Conservation (phyloP, 202 grass and related monocot genomes). For the Carex sylvatica region DNA sequence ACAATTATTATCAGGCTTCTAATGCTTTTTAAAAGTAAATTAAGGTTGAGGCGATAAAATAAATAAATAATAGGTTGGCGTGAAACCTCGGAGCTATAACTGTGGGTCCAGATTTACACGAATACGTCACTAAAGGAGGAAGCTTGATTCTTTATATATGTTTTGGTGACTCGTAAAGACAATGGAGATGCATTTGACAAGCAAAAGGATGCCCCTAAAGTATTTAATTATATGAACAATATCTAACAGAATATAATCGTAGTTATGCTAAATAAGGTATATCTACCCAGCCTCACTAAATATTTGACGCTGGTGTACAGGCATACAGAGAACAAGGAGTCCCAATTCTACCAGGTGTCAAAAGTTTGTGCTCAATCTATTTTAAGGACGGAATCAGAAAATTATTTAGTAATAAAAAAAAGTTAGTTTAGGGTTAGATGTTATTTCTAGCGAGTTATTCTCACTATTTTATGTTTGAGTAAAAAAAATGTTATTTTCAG, state of each 20-base stretch:
- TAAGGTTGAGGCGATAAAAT: not conserved
- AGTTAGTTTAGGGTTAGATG: too few relatives aligned
- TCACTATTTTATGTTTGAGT: too few relatives aligned
- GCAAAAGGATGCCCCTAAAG: not conserved
- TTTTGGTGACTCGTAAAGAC: slow-evolving; percentile 2
- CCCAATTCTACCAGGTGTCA: too few relatives aligned
- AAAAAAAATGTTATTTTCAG: too few relatives aligned
- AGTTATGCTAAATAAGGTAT: not conserved
- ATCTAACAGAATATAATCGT: not conserved
- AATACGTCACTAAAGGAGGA: slow-evolving; percentile 1
- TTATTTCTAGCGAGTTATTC: too few relatives aligned
- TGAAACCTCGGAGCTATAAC: not conserved
- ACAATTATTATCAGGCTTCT: too few relatives aligned
- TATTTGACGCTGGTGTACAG: not conserved
- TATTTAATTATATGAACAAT: not conserved
- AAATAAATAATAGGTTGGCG: not conserved
- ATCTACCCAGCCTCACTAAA: not conserved
- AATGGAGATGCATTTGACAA: slow-evolving; percentile 2
- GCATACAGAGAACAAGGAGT: too few relatives aligned
- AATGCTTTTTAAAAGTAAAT: not conserved
- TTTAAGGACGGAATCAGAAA: too few relatives aligned
- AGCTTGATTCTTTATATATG: not conserved
- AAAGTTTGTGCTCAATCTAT: not conserved
- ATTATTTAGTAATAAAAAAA: too few relatives aligned
- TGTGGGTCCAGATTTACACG: not conserved